Conservation (phyloP, 2,329 filamentous ascomycete genomes). For the Microdochium bolleyi region DNA sequence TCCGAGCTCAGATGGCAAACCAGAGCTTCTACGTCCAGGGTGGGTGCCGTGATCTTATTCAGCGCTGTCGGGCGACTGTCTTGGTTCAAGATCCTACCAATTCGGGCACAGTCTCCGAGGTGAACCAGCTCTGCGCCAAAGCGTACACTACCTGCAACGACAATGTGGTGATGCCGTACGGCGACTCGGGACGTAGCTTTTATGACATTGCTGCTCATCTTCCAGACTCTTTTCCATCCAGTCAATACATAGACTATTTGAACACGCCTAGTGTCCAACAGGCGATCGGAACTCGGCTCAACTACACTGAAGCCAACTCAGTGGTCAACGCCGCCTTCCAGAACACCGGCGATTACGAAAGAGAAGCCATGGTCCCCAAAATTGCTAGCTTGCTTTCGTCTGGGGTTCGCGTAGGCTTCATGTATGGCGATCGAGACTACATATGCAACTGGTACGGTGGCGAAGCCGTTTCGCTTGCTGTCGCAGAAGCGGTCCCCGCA, state of each 20-base stretch:
- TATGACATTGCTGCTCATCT: conserved; percentile 48
- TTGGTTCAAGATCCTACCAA: conserved; percentile 40
- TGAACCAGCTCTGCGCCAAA: conserved; percentile 45
- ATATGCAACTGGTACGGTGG: conserved; percentile 24
- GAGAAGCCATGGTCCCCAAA: conserved; percentile 13
- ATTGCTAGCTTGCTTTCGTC: conserved; percentile 18
- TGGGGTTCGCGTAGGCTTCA: conserved; percentile 16
- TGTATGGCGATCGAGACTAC: conserved; percentile 21
- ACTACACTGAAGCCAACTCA: conserved; percentile 39
- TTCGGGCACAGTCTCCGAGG: conserved; percentile 43
- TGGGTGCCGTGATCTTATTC: conserved; percentile 51
- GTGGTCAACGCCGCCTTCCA: conserved; percentile 45
- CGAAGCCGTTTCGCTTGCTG: conserved; percentile 21
- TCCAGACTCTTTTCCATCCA: conserved; percentile 52
- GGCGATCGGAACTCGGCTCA: conserved; percentile 52
- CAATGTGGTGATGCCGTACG: conserved; percentile 43
- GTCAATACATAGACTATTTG: conserved; percentile 47
- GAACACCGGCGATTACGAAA: conserved; percentile 35
- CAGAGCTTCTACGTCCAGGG: conserved; percentile 52
- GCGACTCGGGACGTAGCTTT: conserved; percentile 44
- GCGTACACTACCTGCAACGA: conserved; percentile 48
- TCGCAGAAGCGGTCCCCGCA: conserved; percentile 21
- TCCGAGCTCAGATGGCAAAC: conserved; percentile 41
- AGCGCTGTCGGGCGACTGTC: conserved; percentile 43
- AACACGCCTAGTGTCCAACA: conserved; percentile 44